phyloP scores from a whole-genome alignment of 306 rosid species.

The Hylodesmum podocarpum region DNA sequence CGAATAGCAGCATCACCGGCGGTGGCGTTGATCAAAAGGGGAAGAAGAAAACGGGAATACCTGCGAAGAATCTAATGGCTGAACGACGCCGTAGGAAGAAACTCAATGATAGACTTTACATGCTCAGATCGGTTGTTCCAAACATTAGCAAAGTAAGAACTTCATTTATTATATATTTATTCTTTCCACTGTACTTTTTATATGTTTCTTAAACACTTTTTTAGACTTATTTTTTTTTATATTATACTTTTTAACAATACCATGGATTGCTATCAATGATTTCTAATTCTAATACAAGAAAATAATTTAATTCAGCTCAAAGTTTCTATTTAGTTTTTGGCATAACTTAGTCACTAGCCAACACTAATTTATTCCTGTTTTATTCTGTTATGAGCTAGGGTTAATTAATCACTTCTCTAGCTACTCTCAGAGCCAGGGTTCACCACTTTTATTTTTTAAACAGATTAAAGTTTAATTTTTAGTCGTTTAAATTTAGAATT shows the following conservation, averaged over 20 bases:
- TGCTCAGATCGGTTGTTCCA: constrained; percentile 95
- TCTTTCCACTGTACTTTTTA: no score
- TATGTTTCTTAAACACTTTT: no score
- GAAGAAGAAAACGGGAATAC: constrained; percentile 56
- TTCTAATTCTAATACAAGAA: not conserved
- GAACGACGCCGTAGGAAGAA: constrained; percentile 95
- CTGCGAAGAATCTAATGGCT: constrained; percentile 97
- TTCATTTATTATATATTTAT: not conserved
- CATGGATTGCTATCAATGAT: no score
- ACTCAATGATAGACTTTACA: constrained; percentile 90
- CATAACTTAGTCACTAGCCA: no score
- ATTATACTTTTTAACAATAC: no score
- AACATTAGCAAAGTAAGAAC: constrained; percentile 87
- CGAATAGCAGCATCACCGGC: constrained; percentile 46
- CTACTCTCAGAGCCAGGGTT: not conserved
- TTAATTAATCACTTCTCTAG: not conserved
- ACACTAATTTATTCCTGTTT: not conserved
- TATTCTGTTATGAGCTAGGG: not conserved
- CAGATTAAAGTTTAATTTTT: no score
- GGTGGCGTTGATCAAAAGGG: constrained; percentile 64
- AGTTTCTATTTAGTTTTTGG: no score
- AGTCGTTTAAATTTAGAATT: no score
- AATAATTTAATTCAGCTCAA: no score
- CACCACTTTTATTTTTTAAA: not conserved
- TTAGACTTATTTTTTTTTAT: no score